Base-by-base conservation (phyloP, 2,329 filamentous ascomycete species). In the Eutypella sp. region DNA sequence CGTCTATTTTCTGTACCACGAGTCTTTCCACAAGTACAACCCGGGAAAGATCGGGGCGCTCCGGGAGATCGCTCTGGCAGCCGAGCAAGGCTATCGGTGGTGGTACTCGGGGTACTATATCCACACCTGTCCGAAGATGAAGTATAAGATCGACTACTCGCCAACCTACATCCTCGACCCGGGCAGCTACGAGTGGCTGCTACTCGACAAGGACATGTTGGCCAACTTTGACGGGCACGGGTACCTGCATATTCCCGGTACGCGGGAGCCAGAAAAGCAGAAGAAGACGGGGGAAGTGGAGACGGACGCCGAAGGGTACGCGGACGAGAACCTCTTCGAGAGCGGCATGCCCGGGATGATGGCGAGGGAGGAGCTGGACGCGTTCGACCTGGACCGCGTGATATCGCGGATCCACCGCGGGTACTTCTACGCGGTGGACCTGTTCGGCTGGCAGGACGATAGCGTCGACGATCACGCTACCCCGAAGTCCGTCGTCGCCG, bases 81-180 rank as follows among this genome's bases (percentile, higher is more conserved):
- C 75, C 3, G 87, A 92, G 58, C 72, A 71, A 5, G 83, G 79
- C 0, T 90, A 91, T 56, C 69, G 76, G 37, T 89, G 81, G 73
- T 93, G 89, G 77, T 93, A 92, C 66, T 84, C 76, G 5, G 83
- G 88, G 5, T 92, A 82, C 64, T 93, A 92, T 57, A 92, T 93
- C 48, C 87, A 91, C 62, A 81, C 71, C 45, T 92, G 87, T 57
- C 74, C 78, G 44, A 93, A 93, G 70, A 92, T 93, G 88, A 75
- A 76, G 55, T 93, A 93, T 71, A 93, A 93, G 70, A 85, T 83
- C 47, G 84, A 90, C 59, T 93, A 87, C 62, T 72, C 75, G 10
- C 87, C 87, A 2, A 85, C 89, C 59, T 79, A 84, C 57, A 75
- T 93, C 10, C 73, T 92, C 10, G 85, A 91, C 52, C 84, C 85